Conservation (phyloP, 2,329 filamentous ascomycete species). For the Fusarium sp. region DNA sequence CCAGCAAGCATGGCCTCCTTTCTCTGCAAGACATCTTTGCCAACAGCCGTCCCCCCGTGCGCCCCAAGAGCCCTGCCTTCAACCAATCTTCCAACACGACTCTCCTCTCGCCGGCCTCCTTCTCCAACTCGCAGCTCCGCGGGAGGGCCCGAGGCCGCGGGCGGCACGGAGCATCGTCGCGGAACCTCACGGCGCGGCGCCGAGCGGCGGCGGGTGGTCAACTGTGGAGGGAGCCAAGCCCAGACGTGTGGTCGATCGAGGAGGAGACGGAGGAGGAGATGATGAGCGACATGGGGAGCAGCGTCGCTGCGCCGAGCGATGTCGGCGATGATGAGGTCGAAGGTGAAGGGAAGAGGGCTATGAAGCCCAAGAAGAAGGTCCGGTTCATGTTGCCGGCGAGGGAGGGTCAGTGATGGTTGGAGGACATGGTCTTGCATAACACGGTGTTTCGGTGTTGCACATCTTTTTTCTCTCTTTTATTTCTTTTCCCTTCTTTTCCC, state of each 20-base stretch:
- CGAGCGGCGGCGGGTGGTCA: constrained; percentile 50
- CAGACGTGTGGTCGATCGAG: constrained; percentile 70
- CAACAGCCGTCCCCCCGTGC: constrained; percentile 49
- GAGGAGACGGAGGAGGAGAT: constrained; percentile 69
- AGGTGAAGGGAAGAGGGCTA: constrained; percentile 49
- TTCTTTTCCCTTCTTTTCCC: constrained; percentile 2
- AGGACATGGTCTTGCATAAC: constrained; percentile 36
- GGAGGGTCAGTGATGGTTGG: constrained; percentile 41
- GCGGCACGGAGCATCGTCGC: constrained; percentile 41
- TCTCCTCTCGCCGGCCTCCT: constrained; percentile 43
- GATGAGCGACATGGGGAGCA: constrained; percentile 56
- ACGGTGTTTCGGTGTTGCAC: constrained; percentile 30
- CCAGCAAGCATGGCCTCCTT: constrained; percentile 54
- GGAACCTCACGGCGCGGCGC: constrained; percentile 47
- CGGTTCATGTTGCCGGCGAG: constrained; percentile 63
- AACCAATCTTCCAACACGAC: constrained; percentile 45
- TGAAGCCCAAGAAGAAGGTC: constrained; percentile 68
- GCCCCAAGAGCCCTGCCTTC: constrained; percentile 49
- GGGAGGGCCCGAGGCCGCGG: constrained; percentile 48
- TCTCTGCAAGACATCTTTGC: constrained; percentile 58
- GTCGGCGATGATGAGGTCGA: constrained; percentile 42
- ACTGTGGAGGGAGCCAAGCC: constrained; percentile 68
- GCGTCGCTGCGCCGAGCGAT: constrained; percentile 45
- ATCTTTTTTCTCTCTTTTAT: constrained; percentile 27
- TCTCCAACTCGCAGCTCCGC: constrained; percentile 43